These are phyloP conservation scores for Litsea cubeba DNA, from an alignment of 164 flowering plant species.

Conservation along the genomic window DNA sequence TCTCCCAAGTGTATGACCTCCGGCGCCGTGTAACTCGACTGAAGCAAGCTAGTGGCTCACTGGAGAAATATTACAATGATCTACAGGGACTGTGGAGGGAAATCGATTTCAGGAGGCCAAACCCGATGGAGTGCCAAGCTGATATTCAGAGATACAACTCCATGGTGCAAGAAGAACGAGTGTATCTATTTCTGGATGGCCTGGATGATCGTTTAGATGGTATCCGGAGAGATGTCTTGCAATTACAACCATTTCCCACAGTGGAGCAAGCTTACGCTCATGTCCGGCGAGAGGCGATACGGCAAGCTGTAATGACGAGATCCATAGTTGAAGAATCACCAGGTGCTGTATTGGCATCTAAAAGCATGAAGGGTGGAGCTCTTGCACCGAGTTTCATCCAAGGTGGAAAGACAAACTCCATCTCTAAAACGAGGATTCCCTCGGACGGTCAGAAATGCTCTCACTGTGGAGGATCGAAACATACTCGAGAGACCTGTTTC, in stretches of 20 bases:
- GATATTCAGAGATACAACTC: not conserved
- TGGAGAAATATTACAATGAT: not conserved
- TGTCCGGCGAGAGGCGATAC: constrained; percentile 3
- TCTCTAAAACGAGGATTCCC: not conserved
- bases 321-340: not conserved
- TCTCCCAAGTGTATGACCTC: not conserved
- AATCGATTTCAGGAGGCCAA: not conserved
- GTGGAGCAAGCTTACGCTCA: constrained; percentile 10
- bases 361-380: not conserved
- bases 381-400: not conserved
- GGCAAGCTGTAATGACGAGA: not conserved
- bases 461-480: constrained; percentile 5
- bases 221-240: not conserved
- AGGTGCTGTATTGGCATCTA: not conserved
- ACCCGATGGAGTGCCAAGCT: not conserved
- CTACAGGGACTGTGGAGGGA: not conserved
- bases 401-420: constrained; percentile 2
- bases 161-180: not conserved
- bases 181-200: not conserved
- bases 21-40: not conserved
- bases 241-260: not conserved
- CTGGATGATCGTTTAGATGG: not conserved
- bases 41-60: not conserved
- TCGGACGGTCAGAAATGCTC: constrained; percentile 6
- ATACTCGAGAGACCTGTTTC: constrained; percentile 11